Evolutionary conservation across 2,329 filamentous ascomycete species (phyloP).

Genomic region (Saccharata proteae): DNA sequence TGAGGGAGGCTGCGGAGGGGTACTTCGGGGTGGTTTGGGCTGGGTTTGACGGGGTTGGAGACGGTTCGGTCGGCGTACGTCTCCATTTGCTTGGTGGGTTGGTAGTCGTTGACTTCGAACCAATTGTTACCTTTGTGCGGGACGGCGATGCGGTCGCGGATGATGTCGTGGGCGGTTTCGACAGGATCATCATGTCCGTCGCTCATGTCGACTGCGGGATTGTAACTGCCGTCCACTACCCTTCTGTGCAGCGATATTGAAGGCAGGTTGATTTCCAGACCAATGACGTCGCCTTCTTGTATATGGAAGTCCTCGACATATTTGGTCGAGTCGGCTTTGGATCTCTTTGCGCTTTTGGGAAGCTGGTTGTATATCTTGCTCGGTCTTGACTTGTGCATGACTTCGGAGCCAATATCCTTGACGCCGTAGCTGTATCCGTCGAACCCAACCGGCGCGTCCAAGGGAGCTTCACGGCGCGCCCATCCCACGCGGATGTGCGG

Average conservation of each 20-base stretch:
- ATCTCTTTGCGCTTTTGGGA: conserved; percentile 27
- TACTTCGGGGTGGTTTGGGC: conserved; percentile 58
- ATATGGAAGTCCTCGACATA: conserved; percentile 58
- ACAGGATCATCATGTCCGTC: conserved; percentile 43
- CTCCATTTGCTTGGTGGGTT: conserved; percentile 76
- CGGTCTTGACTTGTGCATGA: conserved; percentile 87
- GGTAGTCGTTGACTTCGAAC: conserved; percentile 87
- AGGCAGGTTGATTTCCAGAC: conserved; percentile 82
- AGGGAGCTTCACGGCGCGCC: conserved; percentile 64
- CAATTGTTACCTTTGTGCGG: conserved; percentile 88
- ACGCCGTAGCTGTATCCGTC: conserved; percentile 91
- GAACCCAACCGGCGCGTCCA: conserved; percentile 76
- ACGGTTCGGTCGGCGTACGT: conserved; percentile 40
- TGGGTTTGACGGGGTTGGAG: conserved; percentile 57
- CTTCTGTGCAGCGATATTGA: conserved; percentile 78
- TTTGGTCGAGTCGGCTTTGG: conserved; percentile 20
- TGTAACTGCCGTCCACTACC: conserved; percentile 76
- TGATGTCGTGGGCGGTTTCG: conserved; percentile 62
- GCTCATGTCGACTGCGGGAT: conserved; percentile 63
- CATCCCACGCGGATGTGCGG: conserved; percentile 70
- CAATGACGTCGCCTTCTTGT: conserved; percentile 83
- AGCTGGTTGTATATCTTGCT: conserved; percentile 57
- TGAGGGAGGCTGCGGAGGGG: conserved; percentile 78
- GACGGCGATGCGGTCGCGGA: conserved; percentile 90
- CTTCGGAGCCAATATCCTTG: conserved; percentile 79